A percentile compares a stretch with the other conserved stretches of the same genome.
These are phyloP conservation scores for Lanmaoa rubissima DNA, from an alignment of 768 basidiomycete genomes.

Conservation along the genomic window DNA sequence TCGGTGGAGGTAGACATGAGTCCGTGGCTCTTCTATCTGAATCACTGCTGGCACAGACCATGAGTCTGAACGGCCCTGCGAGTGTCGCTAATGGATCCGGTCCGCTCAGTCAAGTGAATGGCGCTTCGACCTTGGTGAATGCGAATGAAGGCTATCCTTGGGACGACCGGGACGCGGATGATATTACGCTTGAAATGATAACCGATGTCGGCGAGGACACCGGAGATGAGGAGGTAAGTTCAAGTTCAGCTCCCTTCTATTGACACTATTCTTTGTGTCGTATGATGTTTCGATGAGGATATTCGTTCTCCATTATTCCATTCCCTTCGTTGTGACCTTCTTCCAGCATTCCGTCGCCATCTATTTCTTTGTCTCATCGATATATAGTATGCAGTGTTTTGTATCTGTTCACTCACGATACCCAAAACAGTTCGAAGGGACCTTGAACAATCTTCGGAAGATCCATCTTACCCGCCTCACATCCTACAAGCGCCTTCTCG, in stretches of 20 bases:
- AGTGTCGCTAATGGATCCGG: slow-evolving; percentile 22
- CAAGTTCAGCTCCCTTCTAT: background rate
- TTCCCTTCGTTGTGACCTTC: background rate
- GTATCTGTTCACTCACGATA: slow-evolving; percentile 4
- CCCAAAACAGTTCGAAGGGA: slow-evolving; percentile 41
- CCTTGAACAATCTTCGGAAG: slow-evolving; percentile 39
- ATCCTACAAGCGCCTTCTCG: slow-evolving; percentile 76
- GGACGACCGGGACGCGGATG: slow-evolving; percentile 47
- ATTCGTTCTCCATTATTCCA: background rate
- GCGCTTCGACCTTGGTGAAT: slow-evolving; percentile 21
- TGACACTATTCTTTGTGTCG: background rate
- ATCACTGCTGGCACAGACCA: slow-evolving; percentile 12
- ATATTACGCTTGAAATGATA: slow-evolving; percentile 70
- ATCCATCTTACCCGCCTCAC: slow-evolving; percentile 57
- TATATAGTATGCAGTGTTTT: background rate
- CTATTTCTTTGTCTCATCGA: background rate
- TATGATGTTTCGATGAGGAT: background rate
- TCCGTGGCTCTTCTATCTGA: slow-evolving; percentile 17
- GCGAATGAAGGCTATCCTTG: slow-evolving; percentile 22
- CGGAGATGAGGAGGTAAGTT: slow-evolving; percentile 67
- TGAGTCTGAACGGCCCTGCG: slow-evolving; percentile 10
- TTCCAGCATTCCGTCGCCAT: background rate
- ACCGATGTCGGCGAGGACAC: slow-evolving; percentile 57
- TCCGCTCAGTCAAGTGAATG: slow-evolving; percentile 23
- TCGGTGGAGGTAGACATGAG: slow-evolving; percentile 18